Conservation (phyloP, 805 yeast genomes). For the Candida qinlingensis region DNA sequence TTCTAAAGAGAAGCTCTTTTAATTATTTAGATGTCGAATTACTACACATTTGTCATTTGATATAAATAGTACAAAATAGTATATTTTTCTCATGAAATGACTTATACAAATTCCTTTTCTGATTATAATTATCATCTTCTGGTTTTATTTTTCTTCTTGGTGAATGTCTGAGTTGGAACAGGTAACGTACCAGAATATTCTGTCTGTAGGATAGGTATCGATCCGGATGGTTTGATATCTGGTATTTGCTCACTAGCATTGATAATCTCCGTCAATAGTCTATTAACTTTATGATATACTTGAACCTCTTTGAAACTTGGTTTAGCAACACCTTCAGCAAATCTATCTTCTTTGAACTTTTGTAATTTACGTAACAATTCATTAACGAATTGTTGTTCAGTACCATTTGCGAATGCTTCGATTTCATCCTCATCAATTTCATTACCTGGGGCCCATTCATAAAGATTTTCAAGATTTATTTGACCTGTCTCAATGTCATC, state of each 20-base stretch:
- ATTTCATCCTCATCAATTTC: constrained; percentile 47
- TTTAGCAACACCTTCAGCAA: constrained; percentile 25
- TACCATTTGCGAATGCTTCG: constrained; percentile 38
- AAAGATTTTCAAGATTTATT: constrained; percentile 35
- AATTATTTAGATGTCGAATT: no score
- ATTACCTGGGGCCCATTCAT: constrained; percentile 46
- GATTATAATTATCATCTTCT: constrained; percentile 11
- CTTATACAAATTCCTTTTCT: no score
- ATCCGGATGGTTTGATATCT: constrained; percentile 29
- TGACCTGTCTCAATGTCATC: constrained; percentile 9
- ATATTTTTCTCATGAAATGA: no score
- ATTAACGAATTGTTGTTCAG: constrained; percentile 38
- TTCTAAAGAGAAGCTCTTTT: not conserved
- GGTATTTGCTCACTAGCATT: constrained; percentile 31
- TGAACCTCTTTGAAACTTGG: constrained; percentile 40
- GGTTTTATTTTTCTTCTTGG: constrained; percentile 18
- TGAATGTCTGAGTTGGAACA: constrained; percentile 35
- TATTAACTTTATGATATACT: constrained; percentile 37
- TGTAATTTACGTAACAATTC: constrained; percentile 44
- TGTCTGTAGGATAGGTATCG: constrained; percentile 64
- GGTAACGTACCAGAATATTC: constrained; percentile 81
- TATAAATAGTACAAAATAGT: no score
- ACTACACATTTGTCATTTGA: no score
- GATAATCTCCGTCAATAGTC: constrained; percentile 42
- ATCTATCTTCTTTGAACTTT: constrained; percentile 43